phyloP scores from a whole-genome alignment of 345 rosid species.

The Citrus medica region DNA sequence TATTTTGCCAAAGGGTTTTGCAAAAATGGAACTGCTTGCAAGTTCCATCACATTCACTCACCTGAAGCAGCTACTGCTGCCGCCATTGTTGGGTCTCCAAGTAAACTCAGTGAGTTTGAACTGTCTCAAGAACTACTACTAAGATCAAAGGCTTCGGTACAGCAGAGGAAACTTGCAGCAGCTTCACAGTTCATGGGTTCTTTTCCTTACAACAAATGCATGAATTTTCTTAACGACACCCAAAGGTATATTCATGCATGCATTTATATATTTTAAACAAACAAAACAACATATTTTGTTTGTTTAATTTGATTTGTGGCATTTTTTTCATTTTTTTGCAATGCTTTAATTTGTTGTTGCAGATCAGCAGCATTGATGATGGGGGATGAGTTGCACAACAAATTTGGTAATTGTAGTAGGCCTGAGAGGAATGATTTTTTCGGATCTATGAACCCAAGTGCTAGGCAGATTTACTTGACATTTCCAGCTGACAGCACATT shows the following conservation, averaged over 20 bases:
- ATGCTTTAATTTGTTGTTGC: background rate
- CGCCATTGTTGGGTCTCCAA: conserved; percentile 39
- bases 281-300: background rate
- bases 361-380: conserved; percentile 56
- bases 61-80: conserved; percentile 29
- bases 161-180: conserved; percentile 44
- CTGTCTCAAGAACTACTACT: conserved; percentile 46
- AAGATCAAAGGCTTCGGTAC: conserved; percentile 44
- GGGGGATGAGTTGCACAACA: conserved; percentile 52
- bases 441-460: conserved; percentile 44
- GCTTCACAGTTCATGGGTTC: conserved; percentile 45
- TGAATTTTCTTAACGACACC: conserved; percentile 41
- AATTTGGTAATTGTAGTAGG: conserved; percentile 43
- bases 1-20: conserved; percentile 66
- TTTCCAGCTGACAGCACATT: conserved; percentile 85
- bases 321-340: conserved; percentile 2
- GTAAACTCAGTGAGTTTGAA: conserved; percentile 43
- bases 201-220: conserved; percentile 45
- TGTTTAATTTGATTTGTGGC: background rate
- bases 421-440: conserved; percentile 55
- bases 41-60: conserved; percentile 45
- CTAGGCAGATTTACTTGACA: conserved; percentile 79
- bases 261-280: background rate
- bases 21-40: conserved; percentile 58
- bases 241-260: conserved; percentile 32